phyloP scores from a whole-genome alignment of 2,329 filamentous ascomycete species.

The Colletotrichum sojae region DNA sequence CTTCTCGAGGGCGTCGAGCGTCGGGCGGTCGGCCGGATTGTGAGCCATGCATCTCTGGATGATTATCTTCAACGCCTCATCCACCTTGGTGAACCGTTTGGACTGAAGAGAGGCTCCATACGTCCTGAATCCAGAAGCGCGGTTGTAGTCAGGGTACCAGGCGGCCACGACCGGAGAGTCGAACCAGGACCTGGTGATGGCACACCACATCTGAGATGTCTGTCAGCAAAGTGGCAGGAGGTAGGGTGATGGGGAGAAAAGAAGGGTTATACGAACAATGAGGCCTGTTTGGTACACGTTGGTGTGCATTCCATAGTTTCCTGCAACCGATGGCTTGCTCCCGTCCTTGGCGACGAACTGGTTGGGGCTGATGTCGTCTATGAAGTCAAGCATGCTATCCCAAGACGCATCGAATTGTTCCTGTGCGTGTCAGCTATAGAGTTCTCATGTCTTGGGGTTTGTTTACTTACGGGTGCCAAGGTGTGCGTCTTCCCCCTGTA shows the following conservation, averaged over 20 bases:
- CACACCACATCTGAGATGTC: constrained; percentile 36
- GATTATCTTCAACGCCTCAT: constrained; percentile 43
- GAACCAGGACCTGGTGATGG: constrained; percentile 30
- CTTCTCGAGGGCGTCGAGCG: constrained; percentile 42
- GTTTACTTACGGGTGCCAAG: constrained; percentile 32
- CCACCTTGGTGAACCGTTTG: constrained; percentile 36
- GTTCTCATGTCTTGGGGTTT: neutral
- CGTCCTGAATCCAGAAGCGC: constrained; percentile 7
- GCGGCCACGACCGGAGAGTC: neutral
- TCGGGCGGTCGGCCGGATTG: constrained; percentile 46
- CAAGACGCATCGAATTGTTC: constrained; percentile 42
- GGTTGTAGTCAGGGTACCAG: neutral
- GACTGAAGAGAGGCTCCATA: constrained; percentile 35
- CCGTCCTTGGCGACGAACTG: constrained; percentile 8
- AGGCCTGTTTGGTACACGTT: constrained; percentile 42
- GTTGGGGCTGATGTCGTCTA: constrained; percentile 13
- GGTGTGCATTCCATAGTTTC: constrained; percentile 42
- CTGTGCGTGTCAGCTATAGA: constrained; percentile 19
- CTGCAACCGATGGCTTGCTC: constrained; percentile 36
- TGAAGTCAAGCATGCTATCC: constrained; percentile 25
- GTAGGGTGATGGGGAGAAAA: too few relatives aligned
- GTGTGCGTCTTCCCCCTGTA: constrained; percentile 21
- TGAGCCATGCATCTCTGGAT: constrained; percentile 47
- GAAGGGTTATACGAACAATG: constrained; percentile 20
- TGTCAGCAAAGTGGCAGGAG: neutral